Evolutionary conservation across 495 filamentous ascomycete species (phyloP).

Genomic region (Rusavskia elegans): DNA sequence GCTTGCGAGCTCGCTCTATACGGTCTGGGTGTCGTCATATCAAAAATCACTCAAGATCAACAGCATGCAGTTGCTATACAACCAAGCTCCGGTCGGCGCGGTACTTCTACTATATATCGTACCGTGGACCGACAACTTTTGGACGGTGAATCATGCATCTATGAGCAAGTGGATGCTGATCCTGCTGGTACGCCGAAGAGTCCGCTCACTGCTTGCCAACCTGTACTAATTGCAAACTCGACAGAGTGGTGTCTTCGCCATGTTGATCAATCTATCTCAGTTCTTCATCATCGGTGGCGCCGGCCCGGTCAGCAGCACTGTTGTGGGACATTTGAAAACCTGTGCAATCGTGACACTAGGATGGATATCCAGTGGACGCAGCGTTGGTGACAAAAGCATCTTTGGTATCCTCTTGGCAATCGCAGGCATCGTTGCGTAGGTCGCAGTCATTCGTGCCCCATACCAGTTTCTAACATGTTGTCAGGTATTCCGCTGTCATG

Average conservation of each 20-base stretch:
- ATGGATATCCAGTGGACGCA: conserved; percentile 17
- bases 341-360: conserved; percentile 22
- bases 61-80: conserved; percentile 57
- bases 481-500: neutral
- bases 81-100: conserved; percentile 51
- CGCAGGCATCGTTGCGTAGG: conserved; percentile 19
- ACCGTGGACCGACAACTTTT: conserved; percentile 48
- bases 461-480: too few species aligned
- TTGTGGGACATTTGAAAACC: conserved; percentile 42
- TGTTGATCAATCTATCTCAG: conserved; percentile 51
- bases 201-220: neutral
- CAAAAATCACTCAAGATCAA: conserved; percentile 49
- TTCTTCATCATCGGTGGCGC: conserved; percentile 57
- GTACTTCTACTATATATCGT: conserved; percentile 48
- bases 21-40: conserved; percentile 50
- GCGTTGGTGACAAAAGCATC: conserved; percentile 15
- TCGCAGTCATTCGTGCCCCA: conserved; percentile 2
- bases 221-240: conserved; percentile 20
- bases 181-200: conserved; percentile 17
- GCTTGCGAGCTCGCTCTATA: conserved; percentile 52
- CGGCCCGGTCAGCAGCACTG: conserved; percentile 51
- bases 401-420: conserved; percentile 16
- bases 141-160: conserved; percentile 32
- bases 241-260: conserved; percentile 36
- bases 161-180: conserved; percentile 19